phyloP scores from a whole-genome alignment of 2,329 filamentous ascomycete genomes.

The Decorospora gaudefroyi region DNA sequence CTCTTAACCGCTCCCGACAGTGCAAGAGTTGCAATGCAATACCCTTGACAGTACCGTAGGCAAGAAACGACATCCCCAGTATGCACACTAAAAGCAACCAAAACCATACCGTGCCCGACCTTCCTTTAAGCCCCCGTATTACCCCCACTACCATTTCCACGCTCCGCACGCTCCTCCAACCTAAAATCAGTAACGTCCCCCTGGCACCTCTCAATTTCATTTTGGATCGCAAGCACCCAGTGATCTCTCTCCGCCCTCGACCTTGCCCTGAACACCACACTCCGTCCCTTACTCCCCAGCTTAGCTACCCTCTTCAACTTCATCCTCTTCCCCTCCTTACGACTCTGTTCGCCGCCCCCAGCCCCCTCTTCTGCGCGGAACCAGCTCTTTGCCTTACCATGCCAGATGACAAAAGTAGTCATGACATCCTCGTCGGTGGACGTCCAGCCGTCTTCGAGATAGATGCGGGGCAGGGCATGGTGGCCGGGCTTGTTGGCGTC shows the following conservation, averaged over 20 bases:
- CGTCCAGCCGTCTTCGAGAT: conserved; percentile 65
- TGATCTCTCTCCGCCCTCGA: conserved; percentile 68
- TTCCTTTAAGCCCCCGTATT: background rate
- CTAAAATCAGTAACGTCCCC: conserved; percentile 55
- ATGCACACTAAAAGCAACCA: background rate
- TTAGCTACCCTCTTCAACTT: conserved; percentile 64
- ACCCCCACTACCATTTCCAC: background rate
- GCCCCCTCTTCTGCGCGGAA: conserved; percentile 53
- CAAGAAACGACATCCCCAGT: too few relatives aligned
- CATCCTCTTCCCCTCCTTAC: conserved; percentile 51
- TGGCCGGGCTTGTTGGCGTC: conserved; percentile 65
- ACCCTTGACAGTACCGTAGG: too few relatives aligned
- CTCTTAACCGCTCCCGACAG: background rate
- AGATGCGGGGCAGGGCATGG: conserved; percentile 63
- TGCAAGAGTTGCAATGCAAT: background rate
- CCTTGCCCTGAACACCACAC: conserved; percentile 68
- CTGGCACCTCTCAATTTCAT: conserved; percentile 65
- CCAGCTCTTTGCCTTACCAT: conserved; percentile 61
- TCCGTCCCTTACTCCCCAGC: conserved; percentile 63
- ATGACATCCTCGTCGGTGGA: conserved; percentile 67
- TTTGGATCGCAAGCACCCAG: conserved; percentile 68
- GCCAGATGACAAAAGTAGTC: conserved; percentile 70
- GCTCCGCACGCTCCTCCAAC: conserved; percentile 34
- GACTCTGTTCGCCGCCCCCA: conserved; percentile 33
- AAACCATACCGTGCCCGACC: background rate